Base-by-base conservation (phyloP, 1,284 basidiomycete species). In the Cerioporus squamosus region DNA sequence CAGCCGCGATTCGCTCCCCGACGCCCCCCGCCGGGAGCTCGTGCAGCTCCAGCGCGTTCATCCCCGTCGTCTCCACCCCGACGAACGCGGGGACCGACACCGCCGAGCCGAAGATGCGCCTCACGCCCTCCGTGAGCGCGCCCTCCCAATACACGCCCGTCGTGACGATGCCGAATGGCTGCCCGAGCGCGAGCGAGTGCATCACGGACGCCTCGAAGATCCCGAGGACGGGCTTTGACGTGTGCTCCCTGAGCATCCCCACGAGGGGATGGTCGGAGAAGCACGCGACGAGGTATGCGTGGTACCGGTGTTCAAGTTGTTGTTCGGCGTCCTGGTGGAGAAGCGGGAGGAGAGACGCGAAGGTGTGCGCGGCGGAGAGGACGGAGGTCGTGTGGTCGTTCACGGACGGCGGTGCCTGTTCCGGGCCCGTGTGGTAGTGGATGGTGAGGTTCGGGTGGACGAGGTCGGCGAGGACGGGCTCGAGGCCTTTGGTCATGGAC, bases 241-340 rank as follows among this genome's bases (percentile, higher is more conserved):
- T 73, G 66, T 57, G 56, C 70, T 63, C 74, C 23, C 75, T 73
- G 17, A 84, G 68, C 65, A 78, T 74, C 44, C 66, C 65, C 1
- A 78, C 74, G 7, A 84, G 73, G 0, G 81, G 79, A 60, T 84
- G 81, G 23, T 77, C 75, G 8, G 78, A 81, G 70, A 80, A 83
- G 70, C 81, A 83, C 4, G 79, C 79, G 8, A 83, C 75, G 29
- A 83, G 72, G 63, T 79, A 77, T 6, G 71, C 77, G 33, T 66
- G 59, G 44, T 33, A 10, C 14, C n/a, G n/a, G n/a, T 42, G 17
- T 18, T n/a, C 20, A 18, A n/a, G n/a, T n/a, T n/a, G n/a, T n/a
- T 29, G 0, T 4, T 29, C 18, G 20, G 22, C 31, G 14, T 51
- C 33, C 10, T 26, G 3, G 20, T 38, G 22, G 8, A 23, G 22